Base-by-base conservation (phyloP, 2,329 filamentous ascomycete species). In the Paramyrothecium sp. region DNA sequence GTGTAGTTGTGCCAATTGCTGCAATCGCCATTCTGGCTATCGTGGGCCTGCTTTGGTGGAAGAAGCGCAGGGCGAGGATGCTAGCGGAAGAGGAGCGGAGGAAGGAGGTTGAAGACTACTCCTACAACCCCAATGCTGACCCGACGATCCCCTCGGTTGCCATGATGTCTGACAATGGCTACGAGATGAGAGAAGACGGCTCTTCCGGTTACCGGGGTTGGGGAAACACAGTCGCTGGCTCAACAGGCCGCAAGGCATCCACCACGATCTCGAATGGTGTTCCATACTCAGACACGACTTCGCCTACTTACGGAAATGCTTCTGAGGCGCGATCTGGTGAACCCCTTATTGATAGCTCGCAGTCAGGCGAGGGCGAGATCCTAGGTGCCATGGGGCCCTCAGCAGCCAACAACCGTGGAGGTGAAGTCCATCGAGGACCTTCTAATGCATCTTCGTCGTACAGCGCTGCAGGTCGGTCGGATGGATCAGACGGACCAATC, bases 381-480 rank as follows among this genome's bases (percentile, higher is more conserved):
- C 83, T 97, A 41, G 92, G 90, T 54, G 91, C 89, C 47, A 88
- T 97, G 75, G 92, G 91, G 3, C 89, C 91, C 13, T 81, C 85
- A 16, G 82, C 89, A 23, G 81, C 84, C 56, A 83, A 85, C 60
- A 89, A 89, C 72, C 82, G 86, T 54, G 80, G 77, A 52, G 79
- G 76, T 23, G 91, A 91, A 63, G 90, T 98, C 38, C 91, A 90
- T 63, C 89, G 95, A 55, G 95, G 95, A 1, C 88, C 92, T 2
- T 98, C 94, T 7, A 98, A 98, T 69, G 95, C 95, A 7, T 99
- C 95, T 0, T 98, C 95, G 0, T 93, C 91, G 2, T 99, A 98
- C 77, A 97, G 93, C 62, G 89, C 88, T 13, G 90, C 87, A 8
- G 88, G 86, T 49, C 86, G 85, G 58, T 97, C 94, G 0, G 87